These are phyloP conservation scores for Olyra latifolia DNA, from an alignment of 176 grass and related monocot genomes.

Conservation along the genomic window DNA sequence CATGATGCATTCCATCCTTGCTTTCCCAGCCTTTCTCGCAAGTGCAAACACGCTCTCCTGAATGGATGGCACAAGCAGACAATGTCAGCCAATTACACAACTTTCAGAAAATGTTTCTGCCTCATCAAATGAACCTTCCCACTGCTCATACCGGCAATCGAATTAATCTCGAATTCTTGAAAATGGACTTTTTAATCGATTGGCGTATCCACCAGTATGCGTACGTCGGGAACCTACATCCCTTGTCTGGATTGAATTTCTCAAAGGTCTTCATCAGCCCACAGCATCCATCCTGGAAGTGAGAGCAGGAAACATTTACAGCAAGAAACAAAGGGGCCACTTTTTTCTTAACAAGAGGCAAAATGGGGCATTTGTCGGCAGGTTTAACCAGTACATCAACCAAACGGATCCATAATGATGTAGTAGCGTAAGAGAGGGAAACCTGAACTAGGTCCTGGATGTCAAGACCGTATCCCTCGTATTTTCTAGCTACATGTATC, in stretches of 20 bases:
- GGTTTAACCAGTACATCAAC: no score
- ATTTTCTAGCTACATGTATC: conserved; percentile 76
- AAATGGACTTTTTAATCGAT: conserved; percentile 80
- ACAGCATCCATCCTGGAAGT: conserved; percentile 73
- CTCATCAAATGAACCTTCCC: not conserved
- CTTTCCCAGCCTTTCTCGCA: conserved; percentile 64
- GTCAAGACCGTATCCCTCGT: conserved; percentile 65
- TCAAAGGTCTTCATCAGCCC: conserved; percentile 87
- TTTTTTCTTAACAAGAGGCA: no score
- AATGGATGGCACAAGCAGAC: not conserved
- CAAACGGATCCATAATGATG: no score
- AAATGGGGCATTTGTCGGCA: no score
- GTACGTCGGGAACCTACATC: conserved; percentile 77
- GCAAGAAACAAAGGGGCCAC: no score
- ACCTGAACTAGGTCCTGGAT: conserved; percentile 78
- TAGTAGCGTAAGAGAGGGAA: not conserved
- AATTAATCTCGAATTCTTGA: conserved; percentile 75
- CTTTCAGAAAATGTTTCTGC: not conserved
- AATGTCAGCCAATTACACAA: not conserved
- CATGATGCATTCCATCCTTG: conserved; percentile 60
- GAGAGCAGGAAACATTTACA: not conserved
- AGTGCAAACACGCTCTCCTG: conserved; percentile 75
- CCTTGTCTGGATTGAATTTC: conserved; percentile 85
- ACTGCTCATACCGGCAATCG: conserved; percentile 61
- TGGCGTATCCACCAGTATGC: conserved; percentile 94